These are phyloP conservation scores for Ormosia semicastrata DNA, from an alignment of 306 rosid species.

Conservation along the genomic window DNA sequence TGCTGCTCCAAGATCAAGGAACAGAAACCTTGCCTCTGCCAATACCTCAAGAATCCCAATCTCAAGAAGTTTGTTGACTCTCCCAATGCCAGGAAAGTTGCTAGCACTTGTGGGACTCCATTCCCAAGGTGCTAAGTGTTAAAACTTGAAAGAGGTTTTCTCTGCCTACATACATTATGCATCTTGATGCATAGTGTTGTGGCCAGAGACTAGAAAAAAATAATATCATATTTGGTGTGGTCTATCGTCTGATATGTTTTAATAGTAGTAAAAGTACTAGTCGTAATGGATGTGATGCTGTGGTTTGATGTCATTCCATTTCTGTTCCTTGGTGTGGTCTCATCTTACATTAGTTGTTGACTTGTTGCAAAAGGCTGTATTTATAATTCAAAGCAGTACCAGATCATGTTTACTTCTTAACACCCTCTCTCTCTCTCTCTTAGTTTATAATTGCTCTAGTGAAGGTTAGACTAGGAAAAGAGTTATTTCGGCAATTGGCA, in stretches of 20 bases:
- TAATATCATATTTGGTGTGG: slow-evolving; percentile 43
- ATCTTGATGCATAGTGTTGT: slow-evolving; percentile 31
- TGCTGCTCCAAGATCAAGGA: slow-evolving; percentile 95
- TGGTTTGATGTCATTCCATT: slow-evolving; percentile 40
- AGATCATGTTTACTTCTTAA: slow-evolving; percentile 27
- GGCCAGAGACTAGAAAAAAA: slow-evolving; percentile 30
- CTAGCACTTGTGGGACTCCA: slow-evolving; percentile 90
- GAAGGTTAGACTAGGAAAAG: background rate
- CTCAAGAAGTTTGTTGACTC: slow-evolving; percentile 87
- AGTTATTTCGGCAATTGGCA: background rate
- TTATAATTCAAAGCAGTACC: slow-evolving; percentile 37
- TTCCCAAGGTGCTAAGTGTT: slow-evolving; percentile 72
- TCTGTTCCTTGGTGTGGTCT: slow-evolving; percentile 48
- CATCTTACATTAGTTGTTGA: slow-evolving; percentile 41
- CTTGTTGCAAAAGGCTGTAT: slow-evolving; percentile 43
- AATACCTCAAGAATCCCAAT: slow-evolving; percentile 83
- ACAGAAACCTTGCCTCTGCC: slow-evolving; percentile 95
- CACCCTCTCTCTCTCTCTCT: background rate
- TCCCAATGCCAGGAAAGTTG: slow-evolving; percentile 95
- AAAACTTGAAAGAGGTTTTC: background rate
- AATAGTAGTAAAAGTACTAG: slow-evolving; percentile 33
- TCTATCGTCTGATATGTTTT: slow-evolving; percentile 30
- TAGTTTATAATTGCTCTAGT: background rate
- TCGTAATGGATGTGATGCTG: slow-evolving; percentile 38
- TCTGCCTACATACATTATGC: slow-evolving; percentile 25